phyloP scores from a whole-genome alignment of 768 basidiomycete species.

The Suillus ampliporus region DNA sequence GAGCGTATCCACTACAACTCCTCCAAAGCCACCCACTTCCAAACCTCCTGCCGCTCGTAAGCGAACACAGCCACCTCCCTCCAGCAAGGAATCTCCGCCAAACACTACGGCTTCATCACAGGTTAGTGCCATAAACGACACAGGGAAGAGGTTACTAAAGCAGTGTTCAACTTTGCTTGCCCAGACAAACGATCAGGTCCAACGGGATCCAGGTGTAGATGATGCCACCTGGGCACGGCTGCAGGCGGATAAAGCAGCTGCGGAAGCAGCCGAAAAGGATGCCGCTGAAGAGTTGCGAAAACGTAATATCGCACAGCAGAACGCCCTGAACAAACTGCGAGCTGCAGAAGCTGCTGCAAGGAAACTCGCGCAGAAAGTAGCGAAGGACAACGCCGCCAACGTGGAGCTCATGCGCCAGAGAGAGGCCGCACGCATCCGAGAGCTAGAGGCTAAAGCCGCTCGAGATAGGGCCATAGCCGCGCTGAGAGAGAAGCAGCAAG shows the following conservation, averaged over 20 bases:
- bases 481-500: slow-evolving; percentile 37
- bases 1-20: slow-evolving; percentile 22
- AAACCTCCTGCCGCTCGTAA: slow-evolving; percentile 7
- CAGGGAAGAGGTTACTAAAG: neutral
- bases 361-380: slow-evolving; percentile 20
- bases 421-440: slow-evolving; percentile 31
- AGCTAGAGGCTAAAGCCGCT: slow-evolving; percentile 27
- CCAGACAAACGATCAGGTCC: slow-evolving; percentile 1
- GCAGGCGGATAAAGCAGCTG: slow-evolving; percentile 42
- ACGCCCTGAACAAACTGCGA: slow-evolving; percentile 21
- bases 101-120: neutral
- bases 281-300: slow-evolving; percentile 25
- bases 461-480: slow-evolving; percentile 31
- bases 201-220: slow-evolving; percentile 57
- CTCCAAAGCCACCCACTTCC: slow-evolving; percentile 20
- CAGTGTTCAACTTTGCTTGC: neutral
- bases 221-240: slow-evolving; percentile 59
- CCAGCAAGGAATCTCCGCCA: neutral
- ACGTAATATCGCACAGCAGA: slow-evolving; percentile 23
- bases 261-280: slow-evolving; percentile 24
- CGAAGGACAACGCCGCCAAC: slow-evolving; percentile 54
- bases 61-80: neutral
- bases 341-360: slow-evolving; percentile 16
- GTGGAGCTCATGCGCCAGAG: slow-evolving; percentile 64
- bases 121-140: neutral